Evolutionary conservation across 2,329 filamentous ascomycete species (phyloP), one percentile per base, ranked within the genome.

Genomic region (Xylariaceae sp.): DNA sequence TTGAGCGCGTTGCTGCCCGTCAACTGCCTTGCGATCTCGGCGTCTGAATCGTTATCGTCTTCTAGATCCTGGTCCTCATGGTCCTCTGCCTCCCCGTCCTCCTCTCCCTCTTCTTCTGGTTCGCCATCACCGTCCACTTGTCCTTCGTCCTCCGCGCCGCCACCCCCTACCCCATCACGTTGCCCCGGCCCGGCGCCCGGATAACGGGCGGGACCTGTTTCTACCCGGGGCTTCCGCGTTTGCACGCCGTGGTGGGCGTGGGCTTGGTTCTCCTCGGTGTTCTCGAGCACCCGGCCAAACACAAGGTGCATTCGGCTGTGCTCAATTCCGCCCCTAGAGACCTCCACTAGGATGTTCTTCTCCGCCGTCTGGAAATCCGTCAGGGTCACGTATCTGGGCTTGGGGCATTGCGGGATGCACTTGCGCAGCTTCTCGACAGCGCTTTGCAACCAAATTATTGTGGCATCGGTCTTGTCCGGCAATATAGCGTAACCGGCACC

Each of bases 281-380:
- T 41, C 12, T 59, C 50, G 9, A 66, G 59, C 2, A 64, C 50
- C 18, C 62, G 59, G 6, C 64, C 64, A 19, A 62, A 64, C 3
- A 65, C 51, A 18, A 66, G 49, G 12, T 59, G 61, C 42, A 57
- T 43, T 40, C 57, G 54, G 5, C 62, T 59, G 29, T 64, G 59
- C 13, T 19, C 16, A 2, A 47, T 9, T 2, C 57, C 59, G 15
- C 55, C 58, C 19, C 63, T 58, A 15, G 62, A 61, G 21, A 65
- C 55, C 29, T 66, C 64, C 7, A 61, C 53, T 3, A 66, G 42
- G 10, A 65, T 60, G 37, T 60, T 63, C 49, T 61, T 65, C 29
- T 66, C 64, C 5, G 60, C 60, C 1, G 63, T 65, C 41, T 65
- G 64, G 19, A 66, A 65, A 47, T 65, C 64, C 9, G 63, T 65